A percentile compares a stretch with the other conserved stretches of the same genome.
Conservation (phyloP, 2,329 filamentous ascomycete species). For the Paracoccidioides lutzii region DNA sequence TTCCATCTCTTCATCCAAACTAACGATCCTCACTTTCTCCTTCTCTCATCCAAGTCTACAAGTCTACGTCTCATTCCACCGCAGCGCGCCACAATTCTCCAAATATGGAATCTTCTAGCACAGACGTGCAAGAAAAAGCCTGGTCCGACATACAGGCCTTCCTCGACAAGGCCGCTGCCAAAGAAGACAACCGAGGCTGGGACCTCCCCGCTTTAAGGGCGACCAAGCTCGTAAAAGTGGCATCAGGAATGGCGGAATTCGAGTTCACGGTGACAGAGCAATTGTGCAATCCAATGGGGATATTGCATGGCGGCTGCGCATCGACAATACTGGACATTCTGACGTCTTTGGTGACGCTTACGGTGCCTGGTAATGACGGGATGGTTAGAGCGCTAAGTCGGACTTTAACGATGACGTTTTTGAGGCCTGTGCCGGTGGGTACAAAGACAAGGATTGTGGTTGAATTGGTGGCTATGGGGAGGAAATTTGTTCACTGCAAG, state of each 20-base stretch:
- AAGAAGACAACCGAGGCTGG: background rate
- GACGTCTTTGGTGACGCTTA: slow-evolving; percentile 46
- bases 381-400: slow-evolving; percentile 53
- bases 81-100: background rate
- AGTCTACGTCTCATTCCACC: background rate
- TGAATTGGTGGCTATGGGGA: slow-evolving; percentile 46
- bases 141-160: background rate
- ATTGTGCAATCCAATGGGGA: slow-evolving; percentile 80
- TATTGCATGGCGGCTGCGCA: slow-evolving; percentile 68
- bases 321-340: slow-evolving; percentile 55
- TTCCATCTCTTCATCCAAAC: background rate
- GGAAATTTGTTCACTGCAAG: slow-evolving; percentile 39
- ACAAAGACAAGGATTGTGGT: slow-evolving; percentile 41
- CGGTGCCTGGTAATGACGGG: slow-evolving; percentile 45
- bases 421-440: slow-evolving; percentile 46
- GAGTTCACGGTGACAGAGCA: slow-evolving; percentile 58
- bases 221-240: background rate
- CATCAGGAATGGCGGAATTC: slow-evolving; percentile 1
- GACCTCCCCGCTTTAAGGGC: background rate
- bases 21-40: background rate
- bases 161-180: background rate
- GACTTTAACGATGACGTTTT: slow-evolving; percentile 53
- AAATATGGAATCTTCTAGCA: background rate
- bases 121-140: background rate
- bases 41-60: background rate